Evolutionary conservation across 768 basidiomycete genomes (phyloP).

Genomic region (Lactarius akahatsu): DNA sequence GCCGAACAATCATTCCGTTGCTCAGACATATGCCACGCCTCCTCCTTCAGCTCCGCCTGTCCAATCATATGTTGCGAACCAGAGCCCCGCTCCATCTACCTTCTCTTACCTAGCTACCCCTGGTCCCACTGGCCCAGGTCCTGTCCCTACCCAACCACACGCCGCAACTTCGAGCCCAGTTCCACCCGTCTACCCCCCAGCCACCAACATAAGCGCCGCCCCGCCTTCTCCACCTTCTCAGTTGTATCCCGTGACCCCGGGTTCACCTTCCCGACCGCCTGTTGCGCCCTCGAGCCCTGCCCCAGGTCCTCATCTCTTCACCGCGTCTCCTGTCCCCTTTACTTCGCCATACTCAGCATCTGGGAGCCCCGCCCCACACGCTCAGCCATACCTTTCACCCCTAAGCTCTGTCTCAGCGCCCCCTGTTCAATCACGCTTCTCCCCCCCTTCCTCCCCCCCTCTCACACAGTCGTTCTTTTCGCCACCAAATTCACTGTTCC

Average conservation of each 20-base stretch:
- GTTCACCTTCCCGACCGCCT: constrained; percentile 1
- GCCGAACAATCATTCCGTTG: constrained; percentile 1
- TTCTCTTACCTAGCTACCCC: background rate
- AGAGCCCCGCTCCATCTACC: constrained; percentile 13
- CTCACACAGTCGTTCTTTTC: background rate
- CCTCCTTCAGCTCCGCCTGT: background rate
- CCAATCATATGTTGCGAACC: background rate
- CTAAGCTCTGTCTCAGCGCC: background rate
- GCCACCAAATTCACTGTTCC: background rate
- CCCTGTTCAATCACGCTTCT: background rate
- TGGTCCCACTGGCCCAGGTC: background rate
- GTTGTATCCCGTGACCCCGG: background rate
- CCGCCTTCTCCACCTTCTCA: background rate
- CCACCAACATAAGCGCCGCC: background rate
- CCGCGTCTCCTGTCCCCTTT: background rate
- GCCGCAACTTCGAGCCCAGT: background rate
- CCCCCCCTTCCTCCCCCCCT: constrained; percentile 6
- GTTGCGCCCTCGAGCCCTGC: background rate
- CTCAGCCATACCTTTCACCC: constrained; percentile 12
- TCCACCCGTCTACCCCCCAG: background rate
- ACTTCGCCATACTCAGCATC: background rate
- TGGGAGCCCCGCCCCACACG: background rate
- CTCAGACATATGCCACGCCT: background rate
- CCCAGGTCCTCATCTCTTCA: background rate
- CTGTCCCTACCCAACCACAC: constrained; percentile 3